A percentile compares a stretch with the other conserved stretches of the same genome.
Evolutionary conservation across 2,329 filamentous ascomycete genomes (phyloP).

Genomic region (Fusarium verticillioides): DNA sequence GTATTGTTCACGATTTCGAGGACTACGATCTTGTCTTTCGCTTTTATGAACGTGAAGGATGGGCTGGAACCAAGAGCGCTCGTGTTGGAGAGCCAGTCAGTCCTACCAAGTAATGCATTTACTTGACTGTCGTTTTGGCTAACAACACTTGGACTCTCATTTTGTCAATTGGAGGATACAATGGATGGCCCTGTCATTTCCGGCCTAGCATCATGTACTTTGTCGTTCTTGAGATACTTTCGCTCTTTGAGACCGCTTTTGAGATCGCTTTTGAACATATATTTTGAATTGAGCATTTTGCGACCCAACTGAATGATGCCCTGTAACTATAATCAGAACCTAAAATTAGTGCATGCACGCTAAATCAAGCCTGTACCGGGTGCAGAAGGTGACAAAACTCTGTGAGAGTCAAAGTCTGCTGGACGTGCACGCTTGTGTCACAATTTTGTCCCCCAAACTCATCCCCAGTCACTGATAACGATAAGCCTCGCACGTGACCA

Average conservation of each 20-base stretch:
- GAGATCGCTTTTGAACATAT: too few relatives aligned
- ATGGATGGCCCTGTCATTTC: background rate
- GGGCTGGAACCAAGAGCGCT: conserved; percentile 64
- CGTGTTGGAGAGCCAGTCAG: conserved; percentile 63
- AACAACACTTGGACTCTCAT: too few relatives aligned
- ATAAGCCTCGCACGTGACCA: conserved; percentile 41
- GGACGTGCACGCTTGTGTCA: background rate
- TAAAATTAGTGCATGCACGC: background rate
- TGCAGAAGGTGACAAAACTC: background rate
- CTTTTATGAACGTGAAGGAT: conserved; percentile 93
- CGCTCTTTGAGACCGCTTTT: background rate
- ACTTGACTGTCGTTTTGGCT: background rate
- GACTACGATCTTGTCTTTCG: conserved; percentile 97
- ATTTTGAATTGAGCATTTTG: background rate
- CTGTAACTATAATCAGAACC: background rate
- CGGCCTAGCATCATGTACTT: background rate
- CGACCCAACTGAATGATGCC: background rate
- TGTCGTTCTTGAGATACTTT: background rate
- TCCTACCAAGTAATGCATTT: conserved; percentile 41
- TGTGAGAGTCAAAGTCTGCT: background rate
- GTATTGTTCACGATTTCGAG: conserved; percentile 96
- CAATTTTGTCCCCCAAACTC: background rate
- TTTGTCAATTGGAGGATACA: background rate
- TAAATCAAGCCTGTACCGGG: background rate
- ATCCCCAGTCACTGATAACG: conserved; percentile 14